Conservation (phyloP, 768 basidiomycete genomes). For the Boletus subcaerulescens region DNA sequence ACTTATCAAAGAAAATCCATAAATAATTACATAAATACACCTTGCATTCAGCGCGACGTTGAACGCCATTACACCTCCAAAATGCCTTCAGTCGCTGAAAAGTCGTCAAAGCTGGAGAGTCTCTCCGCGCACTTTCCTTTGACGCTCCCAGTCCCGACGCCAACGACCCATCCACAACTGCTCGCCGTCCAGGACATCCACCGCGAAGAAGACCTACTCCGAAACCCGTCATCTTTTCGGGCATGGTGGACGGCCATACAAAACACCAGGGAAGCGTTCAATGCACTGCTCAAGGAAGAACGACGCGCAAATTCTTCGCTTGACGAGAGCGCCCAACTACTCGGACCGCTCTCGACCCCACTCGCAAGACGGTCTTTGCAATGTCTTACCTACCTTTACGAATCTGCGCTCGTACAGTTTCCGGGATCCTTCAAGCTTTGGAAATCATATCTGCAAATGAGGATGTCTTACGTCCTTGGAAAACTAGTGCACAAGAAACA, state of each 20-base stretch:
- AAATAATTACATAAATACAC: constrained; percentile 7
- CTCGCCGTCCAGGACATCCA: constrained; percentile 73
- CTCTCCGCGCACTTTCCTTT: constrained; percentile 71
- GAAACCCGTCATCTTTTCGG: constrained; percentile 87
- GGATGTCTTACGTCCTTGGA: constrained; percentile 86
- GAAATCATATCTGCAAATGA: constrained; percentile 85
- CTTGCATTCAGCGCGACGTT: background rate
- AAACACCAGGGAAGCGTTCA: constrained; percentile 64
- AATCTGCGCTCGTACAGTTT: constrained; percentile 84
- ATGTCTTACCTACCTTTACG: constrained; percentile 88
- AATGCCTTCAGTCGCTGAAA: constrained; percentile 59
- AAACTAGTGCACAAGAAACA: constrained; percentile 67
- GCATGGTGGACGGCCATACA: constrained; percentile 92
- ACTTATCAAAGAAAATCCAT: background rate
- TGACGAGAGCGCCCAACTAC: constrained; percentile 51
- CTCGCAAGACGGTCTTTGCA: constrained; percentile 75
- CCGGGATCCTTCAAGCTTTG: constrained; percentile 92
- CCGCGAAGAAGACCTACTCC: constrained; percentile 90
- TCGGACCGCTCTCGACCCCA: constrained; percentile 78
- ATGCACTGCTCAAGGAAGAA: constrained; percentile 55
- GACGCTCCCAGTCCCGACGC: constrained; percentile 80
- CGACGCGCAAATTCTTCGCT: constrained; percentile 41
- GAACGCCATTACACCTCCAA: constrained; percentile 11
- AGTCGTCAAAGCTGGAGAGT: constrained; percentile 46
- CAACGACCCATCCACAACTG: constrained; percentile 72